A percentile compares a stretch with the other conserved stretches of the same genome.
Conservation (phyloP, 495 filamentous ascomycete genomes). For the Aspergillus indologenus region DNA sequence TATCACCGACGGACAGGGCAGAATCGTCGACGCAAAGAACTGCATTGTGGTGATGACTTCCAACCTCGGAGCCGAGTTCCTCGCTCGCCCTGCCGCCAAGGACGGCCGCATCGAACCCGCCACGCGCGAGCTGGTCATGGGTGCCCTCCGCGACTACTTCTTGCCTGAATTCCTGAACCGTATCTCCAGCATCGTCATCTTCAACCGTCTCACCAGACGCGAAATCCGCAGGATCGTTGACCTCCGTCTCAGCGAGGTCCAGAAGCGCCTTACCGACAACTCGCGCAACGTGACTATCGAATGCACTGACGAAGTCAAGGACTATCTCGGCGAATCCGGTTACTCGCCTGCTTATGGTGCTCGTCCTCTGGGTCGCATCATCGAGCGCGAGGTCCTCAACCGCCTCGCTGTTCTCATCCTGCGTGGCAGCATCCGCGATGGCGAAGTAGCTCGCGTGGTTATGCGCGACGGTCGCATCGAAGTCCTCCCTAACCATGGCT, state of each 20-base stretch:
- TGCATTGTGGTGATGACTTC: constrained; percentile 99
- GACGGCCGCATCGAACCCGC: constrained; percentile 87
- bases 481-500: constrained; percentile 79
- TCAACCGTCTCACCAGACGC: constrained; percentile 84
- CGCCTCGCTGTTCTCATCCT: constrained; percentile 86
- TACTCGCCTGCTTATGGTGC: constrained; percentile 96
- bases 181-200: constrained; percentile 92
- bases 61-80: constrained; percentile 91
- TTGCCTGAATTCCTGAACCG: constrained; percentile 97
- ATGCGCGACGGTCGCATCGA: constrained; percentile 72
- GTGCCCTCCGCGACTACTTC: constrained; percentile 87
- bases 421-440: constrained; percentile 77
- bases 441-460: constrained; percentile 75
- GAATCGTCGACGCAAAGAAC: constrained; percentile 91
- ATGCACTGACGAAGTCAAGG: constrained; percentile 77
- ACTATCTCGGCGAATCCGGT: constrained; percentile 82
- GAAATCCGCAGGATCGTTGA: constrained; percentile 98
- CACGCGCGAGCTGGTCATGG: constrained; percentile 85
- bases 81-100: constrained; percentile 68
- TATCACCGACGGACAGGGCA: constrained; percentile 95
- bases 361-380: constrained; percentile 78
- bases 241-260: constrained; percentile 81
- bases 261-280: constrained; percentile 79
- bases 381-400: constrained; percentile 96
- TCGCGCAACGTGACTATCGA: constrained; percentile 75